Conservation (phyloP, 352 stramenopile genomes). For the Phytophthora niederhauseri region DNA sequence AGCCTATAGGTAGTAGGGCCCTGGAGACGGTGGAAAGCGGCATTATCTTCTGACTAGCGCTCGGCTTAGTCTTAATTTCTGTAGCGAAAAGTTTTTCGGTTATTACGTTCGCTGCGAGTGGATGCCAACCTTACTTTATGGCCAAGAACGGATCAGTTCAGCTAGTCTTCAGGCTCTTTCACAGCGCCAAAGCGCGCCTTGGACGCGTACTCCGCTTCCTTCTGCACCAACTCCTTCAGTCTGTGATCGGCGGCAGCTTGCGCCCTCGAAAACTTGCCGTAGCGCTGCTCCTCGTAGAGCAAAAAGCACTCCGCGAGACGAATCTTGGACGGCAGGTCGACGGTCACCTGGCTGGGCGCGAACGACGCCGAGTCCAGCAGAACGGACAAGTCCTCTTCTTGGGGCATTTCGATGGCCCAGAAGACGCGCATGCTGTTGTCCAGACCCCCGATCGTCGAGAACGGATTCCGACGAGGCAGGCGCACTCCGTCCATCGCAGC, state of each 20-base stretch:
- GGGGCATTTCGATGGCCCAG: slow-evolving; percentile 60
- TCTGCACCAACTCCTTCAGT: slow-evolving; percentile 59
- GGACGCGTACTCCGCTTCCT: slow-evolving; percentile 63
- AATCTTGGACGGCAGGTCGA: slow-evolving; percentile 56
- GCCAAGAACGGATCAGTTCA: too few relatives aligned
- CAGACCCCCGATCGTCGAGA: slow-evolving; percentile 72
- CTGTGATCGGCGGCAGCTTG: slow-evolving; percentile 49
- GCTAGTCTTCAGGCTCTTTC: slow-evolving; percentile 18
- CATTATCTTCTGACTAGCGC: too few relatives aligned
- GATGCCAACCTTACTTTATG: too few relatives aligned
- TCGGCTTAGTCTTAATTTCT: too few relatives aligned
- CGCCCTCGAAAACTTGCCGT: slow-evolving; percentile 43
- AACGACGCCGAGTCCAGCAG: slow-evolving; percentile 64
- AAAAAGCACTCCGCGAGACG: slow-evolving; percentile 64
- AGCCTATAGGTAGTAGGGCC: too few relatives aligned
- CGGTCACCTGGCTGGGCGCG: slow-evolving; percentile 27
- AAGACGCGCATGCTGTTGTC: slow-evolving; percentile 64
- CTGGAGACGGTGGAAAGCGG: too few relatives aligned
- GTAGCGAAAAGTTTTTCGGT: too few relatives aligned
- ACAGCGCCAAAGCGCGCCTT: slow-evolving; percentile 52
- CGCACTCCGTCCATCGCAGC: slow-evolving; percentile 63
- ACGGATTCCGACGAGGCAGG: slow-evolving; percentile 65
- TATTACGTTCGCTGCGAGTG: too few relatives aligned
- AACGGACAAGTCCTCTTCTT: slow-evolving; percentile 60
- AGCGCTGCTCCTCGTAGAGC: slow-evolving; percentile 59